Evolutionary conservation across 2,329 filamentous ascomycete genomes (phyloP).

Genomic region (Hypoxylon sp.): DNA sequence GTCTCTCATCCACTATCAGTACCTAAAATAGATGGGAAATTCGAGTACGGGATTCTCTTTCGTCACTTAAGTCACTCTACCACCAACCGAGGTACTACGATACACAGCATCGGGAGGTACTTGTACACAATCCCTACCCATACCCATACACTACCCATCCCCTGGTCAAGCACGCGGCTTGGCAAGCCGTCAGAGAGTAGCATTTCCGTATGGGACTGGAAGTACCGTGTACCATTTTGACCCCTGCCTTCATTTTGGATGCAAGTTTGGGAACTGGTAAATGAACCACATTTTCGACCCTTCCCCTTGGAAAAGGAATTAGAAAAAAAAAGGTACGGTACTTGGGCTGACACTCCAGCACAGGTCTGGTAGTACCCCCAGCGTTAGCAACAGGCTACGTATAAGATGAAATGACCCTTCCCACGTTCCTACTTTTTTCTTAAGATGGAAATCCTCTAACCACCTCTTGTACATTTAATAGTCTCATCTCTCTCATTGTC

Average conservation of each 20-base stretch:
- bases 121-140: conserved; percentile 19
- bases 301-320: conserved; percentile 42
- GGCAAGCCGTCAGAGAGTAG: conserved; percentile 38
- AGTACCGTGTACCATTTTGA: conserved; percentile 35
- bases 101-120: conserved; percentile 30
- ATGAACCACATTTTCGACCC: conserved; percentile 47
- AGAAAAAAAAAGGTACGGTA: conserved; percentile 37
- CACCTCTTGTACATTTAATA: conserved; percentile 49
- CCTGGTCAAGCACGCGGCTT: conserved; percentile 40
- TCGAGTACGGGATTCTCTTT: conserved; percentile 17
- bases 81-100: conserved; percentile 19
- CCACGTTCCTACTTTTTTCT: conserved; percentile 43
- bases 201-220: conserved; percentile 23
- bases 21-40: conserved; percentile 21
- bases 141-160: conserved; percentile 23
- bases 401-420: conserved; percentile 53
- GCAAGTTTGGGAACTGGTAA: conserved; percentile 45
- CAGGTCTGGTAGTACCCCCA: conserved; percentile 41
- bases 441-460: conserved; percentile 46
- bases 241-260: conserved; percentile 38
- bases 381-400: conserved; percentile 42
- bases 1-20: conserved; percentile 2
- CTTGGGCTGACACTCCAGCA: conserved; percentile 37
- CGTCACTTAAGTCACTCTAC: conserved; percentile 21
- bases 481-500: conserved; percentile 32